phyloP scores from a whole-genome alignment of 2,329 filamentous ascomycete genomes.

The Endocalyx cinctus region DNA sequence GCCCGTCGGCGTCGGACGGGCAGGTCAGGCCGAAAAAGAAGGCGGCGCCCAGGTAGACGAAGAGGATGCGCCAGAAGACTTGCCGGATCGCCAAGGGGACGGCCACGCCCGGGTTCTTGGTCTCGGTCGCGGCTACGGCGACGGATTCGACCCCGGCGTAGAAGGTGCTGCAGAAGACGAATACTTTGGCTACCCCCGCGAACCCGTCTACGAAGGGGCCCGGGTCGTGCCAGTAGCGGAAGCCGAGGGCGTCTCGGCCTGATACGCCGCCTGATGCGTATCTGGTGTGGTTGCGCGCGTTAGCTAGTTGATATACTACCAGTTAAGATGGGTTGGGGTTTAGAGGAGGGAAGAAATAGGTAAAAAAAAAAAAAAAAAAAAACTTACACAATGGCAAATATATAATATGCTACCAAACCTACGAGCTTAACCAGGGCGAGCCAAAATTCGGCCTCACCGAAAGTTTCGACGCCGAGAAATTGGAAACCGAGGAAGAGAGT shows the following conservation, averaged over 20 bases:
- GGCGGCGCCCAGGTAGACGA: slow-evolving; percentile 64
- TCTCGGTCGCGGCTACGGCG: slow-evolving; percentile 57
- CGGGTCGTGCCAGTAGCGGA: slow-evolving; percentile 67
- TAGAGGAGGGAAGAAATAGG: too few species aligned
- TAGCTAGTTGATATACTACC: too few species aligned
- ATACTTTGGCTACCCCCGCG: slow-evolving; percentile 59
- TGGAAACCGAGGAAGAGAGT: slow-evolving; percentile 63
- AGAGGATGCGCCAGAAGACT: slow-evolving; percentile 57
- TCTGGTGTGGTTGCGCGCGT: slow-evolving; percentile 20
- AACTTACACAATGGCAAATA: slow-evolving; percentile 62
- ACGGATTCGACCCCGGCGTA: slow-evolving; percentile 62
- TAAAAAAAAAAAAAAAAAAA: too few species aligned
- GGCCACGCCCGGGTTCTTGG: slow-evolving; percentile 51
- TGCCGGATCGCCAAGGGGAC: slow-evolving; percentile 56
- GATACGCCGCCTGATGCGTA: slow-evolving; percentile 64
- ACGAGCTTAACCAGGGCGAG: slow-evolving; percentile 68
- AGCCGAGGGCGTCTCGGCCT: slow-evolving; percentile 59
- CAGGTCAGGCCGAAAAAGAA: slow-evolving; percentile 74
- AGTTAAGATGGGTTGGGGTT: too few species aligned
- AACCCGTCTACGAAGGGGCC: slow-evolving; percentile 69
- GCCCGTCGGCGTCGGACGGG: slow-evolving; percentile 60
- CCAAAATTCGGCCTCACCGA: slow-evolving; percentile 79
- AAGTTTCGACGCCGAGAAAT: slow-evolving; percentile 66
- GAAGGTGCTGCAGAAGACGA: slow-evolving; percentile 66
- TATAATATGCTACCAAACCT: slow-evolving; percentile 65